Evolutionary conservation across 768 basidiomycete species (phyloP).

Genomic region (Lentinus brumalis): DNA sequence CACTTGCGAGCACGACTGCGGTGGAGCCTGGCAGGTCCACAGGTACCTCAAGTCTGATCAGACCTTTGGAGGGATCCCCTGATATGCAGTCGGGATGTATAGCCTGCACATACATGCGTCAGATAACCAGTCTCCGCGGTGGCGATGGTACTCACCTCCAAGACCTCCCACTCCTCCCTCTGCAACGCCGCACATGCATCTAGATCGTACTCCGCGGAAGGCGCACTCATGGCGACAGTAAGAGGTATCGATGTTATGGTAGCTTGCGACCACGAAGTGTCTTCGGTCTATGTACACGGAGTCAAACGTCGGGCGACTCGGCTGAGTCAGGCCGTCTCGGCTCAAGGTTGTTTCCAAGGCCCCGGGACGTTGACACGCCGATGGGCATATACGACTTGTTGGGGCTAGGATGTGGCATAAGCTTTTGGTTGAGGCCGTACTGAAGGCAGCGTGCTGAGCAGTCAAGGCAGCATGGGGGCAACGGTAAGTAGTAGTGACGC

Average conservation of each 20-base stretch:
- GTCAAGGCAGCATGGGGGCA: too few species aligned
- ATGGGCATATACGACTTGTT: too few species aligned
- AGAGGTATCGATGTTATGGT: background rate
- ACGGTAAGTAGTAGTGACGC: too few species aligned
- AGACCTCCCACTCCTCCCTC: constrained; percentile 61
- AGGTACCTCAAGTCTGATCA: constrained; percentile 63
- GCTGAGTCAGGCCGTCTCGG: background rate
- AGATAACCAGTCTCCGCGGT: background rate
- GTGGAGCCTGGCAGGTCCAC: constrained; percentile 55
- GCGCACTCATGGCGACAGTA: background rate
- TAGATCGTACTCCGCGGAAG: constrained; percentile 3
- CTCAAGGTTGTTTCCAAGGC: background rate
- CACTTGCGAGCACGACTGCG: constrained; percentile 40
- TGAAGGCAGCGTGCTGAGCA: too few species aligned
- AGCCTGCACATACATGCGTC: constrained; percentile 44
- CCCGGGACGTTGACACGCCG: background rate
- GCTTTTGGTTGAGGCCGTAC: too few species aligned
- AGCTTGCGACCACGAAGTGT: background rate
- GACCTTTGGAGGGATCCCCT: constrained; percentile 36
- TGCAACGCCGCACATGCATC: constrained; percentile 36
- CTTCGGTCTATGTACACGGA: background rate
- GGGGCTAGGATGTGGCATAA: too few species aligned
- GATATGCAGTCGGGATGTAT: constrained; percentile 76
- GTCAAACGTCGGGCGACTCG: background rate
- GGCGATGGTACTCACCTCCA: constrained; percentile 47